These are phyloP conservation scores for Komagataella populi DNA, from an alignment of 805 yeast genomes.

Conservation along the genomic window DNA sequence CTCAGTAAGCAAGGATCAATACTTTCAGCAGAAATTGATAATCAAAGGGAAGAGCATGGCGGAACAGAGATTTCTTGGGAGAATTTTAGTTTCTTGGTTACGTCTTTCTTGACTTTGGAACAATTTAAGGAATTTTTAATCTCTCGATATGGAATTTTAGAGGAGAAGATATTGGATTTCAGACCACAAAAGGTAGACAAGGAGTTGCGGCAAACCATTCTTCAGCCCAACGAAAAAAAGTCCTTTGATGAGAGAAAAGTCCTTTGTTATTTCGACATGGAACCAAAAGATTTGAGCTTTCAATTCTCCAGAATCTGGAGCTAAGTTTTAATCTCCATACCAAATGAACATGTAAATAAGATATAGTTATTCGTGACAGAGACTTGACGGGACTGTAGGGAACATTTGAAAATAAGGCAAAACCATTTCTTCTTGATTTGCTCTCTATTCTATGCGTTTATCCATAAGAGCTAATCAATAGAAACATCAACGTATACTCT, in stretches of 20 bases:
- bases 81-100: constrained; percentile 2
- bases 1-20: constrained; percentile 27
- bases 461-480: too few relatives aligned
- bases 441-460: too few relatives aligned
- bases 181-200: constrained; percentile 17
- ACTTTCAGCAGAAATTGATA: constrained; percentile 12
- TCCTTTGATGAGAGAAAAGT: not conserved
- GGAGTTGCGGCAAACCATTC: constrained; percentile 13
- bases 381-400: too few relatives aligned
- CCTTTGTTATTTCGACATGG: not conserved
- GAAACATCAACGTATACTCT: too few relatives aligned
- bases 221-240: not conserved
- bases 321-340: not conserved
- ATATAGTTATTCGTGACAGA: too few relatives aligned
- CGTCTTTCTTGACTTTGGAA: constrained; percentile 6
- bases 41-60: constrained; percentile 5
- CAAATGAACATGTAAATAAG: too few relatives aligned
- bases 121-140: constrained; percentile 11
- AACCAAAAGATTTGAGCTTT: not conserved
- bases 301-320: not conserved
- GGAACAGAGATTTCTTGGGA: constrained; percentile 1
- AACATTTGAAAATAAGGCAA: too few relatives aligned
- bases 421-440: too few relatives aligned
- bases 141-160: constrained; percentile 11
- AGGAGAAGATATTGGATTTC: constrained; percentile 14